Evolutionary conservation across 2,329 filamentous ascomycete species (phyloP).

Genomic region (Penicillium fuscoglaucum): DNA sequence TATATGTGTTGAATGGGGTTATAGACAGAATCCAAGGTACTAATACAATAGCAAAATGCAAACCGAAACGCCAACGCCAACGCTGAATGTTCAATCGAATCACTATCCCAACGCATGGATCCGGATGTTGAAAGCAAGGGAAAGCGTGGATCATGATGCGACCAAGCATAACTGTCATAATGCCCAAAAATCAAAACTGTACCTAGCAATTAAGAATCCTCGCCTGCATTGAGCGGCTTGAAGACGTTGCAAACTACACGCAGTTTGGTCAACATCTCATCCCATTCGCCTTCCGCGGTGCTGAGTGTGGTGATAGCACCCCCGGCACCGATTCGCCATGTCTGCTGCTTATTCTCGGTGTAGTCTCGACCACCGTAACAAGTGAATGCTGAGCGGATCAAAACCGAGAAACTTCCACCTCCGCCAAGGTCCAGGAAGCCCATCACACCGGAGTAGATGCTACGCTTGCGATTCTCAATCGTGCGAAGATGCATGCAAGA

Average conservation of each 20-base stretch:
- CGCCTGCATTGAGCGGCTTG: conserved; percentile 22
- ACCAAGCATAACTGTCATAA: background rate
- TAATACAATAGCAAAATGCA: background rate
- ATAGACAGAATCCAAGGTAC: background rate
- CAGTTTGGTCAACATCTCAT: conserved; percentile 85
- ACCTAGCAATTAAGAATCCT: background rate
- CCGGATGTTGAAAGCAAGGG: conserved; percentile 32
- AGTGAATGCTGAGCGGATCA: conserved; percentile 76
- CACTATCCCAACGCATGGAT: conserved; percentile 17
- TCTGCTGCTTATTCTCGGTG: conserved; percentile 26
- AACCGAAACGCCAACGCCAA: conserved; percentile 22
- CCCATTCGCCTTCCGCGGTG: conserved; percentile 74
- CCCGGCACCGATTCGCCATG: conserved; percentile 83
- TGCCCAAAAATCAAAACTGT: background rate
- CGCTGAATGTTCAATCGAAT: conserved; percentile 37
- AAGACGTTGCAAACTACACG: conserved; percentile 48
- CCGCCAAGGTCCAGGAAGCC: conserved; percentile 88
- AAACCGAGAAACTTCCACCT: conserved; percentile 84
- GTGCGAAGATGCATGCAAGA: conserved; percentile 77
- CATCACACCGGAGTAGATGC: conserved; percentile 83
- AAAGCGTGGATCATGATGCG: conserved; percentile 14
- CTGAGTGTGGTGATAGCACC: conserved; percentile 87
- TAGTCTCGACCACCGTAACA: conserved; percentile 26
- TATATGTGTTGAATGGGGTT: background rate
- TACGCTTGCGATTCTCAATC: conserved; percentile 65